phyloP scores from a whole-genome alignment of 495 filamentous ascomycete species.

The Aspergillus incahuasiensis region DNA sequence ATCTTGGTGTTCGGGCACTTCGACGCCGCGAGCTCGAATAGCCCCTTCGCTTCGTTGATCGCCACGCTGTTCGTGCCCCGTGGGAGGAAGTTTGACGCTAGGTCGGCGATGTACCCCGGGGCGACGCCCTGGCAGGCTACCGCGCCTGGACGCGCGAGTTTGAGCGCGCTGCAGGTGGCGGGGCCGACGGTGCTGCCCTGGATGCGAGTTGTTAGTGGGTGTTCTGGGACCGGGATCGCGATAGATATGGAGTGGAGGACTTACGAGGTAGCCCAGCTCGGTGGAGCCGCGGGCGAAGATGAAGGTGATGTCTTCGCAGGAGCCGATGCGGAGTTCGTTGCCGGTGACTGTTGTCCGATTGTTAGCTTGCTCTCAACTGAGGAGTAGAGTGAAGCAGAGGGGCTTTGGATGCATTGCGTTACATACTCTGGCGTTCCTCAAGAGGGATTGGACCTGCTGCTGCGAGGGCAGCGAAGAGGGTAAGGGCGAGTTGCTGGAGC shows the following conservation, averaged over 20 bases:
- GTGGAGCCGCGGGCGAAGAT: conserved; percentile 51
- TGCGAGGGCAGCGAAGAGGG: conserved; percentile 2
- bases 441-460: conserved; percentile 2
- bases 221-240: background rate
- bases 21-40: conserved; percentile 32
- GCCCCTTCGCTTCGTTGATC: conserved; percentile 33
- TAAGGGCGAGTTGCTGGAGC: conserved; percentile 1
- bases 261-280: conserved; percentile 50
- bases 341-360: background rate
- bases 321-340: conserved; percentile 40
- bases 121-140: conserved; percentile 35
- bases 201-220: background rate
- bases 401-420: no score
- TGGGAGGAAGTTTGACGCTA: conserved; percentile 23
- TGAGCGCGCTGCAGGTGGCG: conserved; percentile 30
- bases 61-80: conserved; percentile 26
- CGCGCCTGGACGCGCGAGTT: conserved; percentile 18
- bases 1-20: conserved; percentile 53
- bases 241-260: background rate
- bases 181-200: conserved; percentile 41
- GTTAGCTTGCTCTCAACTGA: no score
- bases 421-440: conserved; percentile 9
- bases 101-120: conserved; percentile 23
- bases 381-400: no score
- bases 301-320: conserved; percentile 46